These are phyloP conservation scores for Lactarius tabidus DNA, from an alignment of 768 basidiomycete genomes.

Conservation along the genomic window DNA sequence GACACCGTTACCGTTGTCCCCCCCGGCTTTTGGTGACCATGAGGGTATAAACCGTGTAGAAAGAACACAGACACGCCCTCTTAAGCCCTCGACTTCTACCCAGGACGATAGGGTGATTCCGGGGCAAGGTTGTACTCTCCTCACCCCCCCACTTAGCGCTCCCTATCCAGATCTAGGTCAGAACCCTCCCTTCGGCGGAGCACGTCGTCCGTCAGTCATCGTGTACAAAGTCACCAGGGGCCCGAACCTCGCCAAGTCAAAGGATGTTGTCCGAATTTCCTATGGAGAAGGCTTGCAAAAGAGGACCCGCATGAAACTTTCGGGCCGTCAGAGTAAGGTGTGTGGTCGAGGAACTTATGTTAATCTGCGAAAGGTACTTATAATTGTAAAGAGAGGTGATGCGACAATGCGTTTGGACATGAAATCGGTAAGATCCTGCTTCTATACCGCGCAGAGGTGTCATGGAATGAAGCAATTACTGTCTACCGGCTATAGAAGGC, in stretches of 20 bases:
- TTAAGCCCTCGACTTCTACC: not conserved
- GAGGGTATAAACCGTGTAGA: not conserved
- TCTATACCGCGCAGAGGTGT: not conserved
- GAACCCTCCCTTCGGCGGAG: not conserved
- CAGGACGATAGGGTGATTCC: not conserved
- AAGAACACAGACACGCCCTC: not conserved
- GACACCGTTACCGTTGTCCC: not conserved
- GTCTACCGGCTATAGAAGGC: not conserved
- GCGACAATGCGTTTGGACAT: not conserved
- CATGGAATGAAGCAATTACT: not conserved
- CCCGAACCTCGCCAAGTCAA: slow-evolving; percentile 10
- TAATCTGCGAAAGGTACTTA: not conserved
- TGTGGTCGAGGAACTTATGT: not conserved
- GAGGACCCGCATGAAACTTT: not conserved
- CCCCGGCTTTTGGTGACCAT: not conserved
- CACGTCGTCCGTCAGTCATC: slow-evolving; percentile 13
- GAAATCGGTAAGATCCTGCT: not conserved
- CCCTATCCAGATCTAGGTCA: not conserved
- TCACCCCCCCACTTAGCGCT: not conserved
- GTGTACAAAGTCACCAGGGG: slow-evolving; percentile 20
- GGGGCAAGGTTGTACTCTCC: not conserved
- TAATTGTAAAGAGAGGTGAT: not conserved
- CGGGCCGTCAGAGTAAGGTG: slow-evolving; percentile 1
- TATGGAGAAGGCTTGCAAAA: slow-evolving; percentile 16
- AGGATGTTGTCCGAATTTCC: slow-evolving; percentile 16